phyloP scores from a whole-genome alignment of 495 filamentous ascomycete species.

The Talaromyces thailandensis region DNA sequence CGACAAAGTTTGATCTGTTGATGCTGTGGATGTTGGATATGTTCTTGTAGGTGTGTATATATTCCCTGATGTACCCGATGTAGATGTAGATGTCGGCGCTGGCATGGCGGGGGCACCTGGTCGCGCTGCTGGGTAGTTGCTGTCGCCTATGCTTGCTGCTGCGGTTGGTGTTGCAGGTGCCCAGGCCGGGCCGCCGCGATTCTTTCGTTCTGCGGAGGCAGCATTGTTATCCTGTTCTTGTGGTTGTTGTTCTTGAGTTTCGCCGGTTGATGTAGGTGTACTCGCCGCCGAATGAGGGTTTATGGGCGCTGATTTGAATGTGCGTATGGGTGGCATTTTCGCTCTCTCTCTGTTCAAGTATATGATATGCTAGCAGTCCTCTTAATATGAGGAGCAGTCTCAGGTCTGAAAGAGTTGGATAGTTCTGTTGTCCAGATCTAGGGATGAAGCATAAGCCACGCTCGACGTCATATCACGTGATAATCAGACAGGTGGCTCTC shows the following conservation, averaged over 20 bases:
- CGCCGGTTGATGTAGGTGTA: conserved; percentile 7
- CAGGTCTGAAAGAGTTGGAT: not conserved
- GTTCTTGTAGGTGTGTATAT: conserved; percentile 24
- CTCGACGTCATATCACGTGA: conserved; percentile 10
- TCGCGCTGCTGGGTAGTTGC: not conserved
- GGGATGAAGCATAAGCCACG: not conserved
- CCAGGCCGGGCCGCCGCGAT: conserved; percentile 1
- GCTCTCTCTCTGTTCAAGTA: not conserved
- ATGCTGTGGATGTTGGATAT: conserved; percentile 14
- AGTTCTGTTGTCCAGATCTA: conserved; percentile 1
- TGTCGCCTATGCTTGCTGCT: conserved; percentile 5
- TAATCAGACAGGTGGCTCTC: not conserved
- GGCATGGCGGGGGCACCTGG: conserved; percentile 13
- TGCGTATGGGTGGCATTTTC: conserved; percentile 27
- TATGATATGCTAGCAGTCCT: not conserved
- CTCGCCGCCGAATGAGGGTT: conserved; percentile 24
- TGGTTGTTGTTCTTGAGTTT: not conserved
- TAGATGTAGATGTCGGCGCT: conserved; percentile 15
- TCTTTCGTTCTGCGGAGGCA: not conserved
- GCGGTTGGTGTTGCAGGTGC: conserved; percentile 10
- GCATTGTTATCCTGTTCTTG: conserved; percentile 1
- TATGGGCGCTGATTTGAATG: conserved; percentile 53
- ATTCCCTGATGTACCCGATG: conserved; percentile 10
- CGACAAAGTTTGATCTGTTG: conserved; percentile 17
- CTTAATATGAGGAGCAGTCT: not conserved